phyloP scores from a whole-genome alignment of 2,329 filamentous ascomycete species.

The Fusarium xyrophilum region DNA sequence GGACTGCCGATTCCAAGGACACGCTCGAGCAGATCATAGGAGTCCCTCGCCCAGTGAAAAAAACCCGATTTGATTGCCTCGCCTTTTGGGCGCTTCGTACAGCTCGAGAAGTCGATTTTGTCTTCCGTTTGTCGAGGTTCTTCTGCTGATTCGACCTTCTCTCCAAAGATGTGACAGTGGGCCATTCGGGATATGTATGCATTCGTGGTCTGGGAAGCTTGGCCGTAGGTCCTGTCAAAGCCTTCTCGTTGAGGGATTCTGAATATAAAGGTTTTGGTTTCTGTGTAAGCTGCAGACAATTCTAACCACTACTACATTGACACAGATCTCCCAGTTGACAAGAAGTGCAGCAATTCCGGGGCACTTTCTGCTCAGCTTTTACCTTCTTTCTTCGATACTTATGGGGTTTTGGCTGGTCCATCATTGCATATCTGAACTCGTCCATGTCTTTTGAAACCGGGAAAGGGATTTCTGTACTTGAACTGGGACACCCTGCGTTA shows the following conservation, averaged over 20 bases:
- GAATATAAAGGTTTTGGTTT: slow-evolving; percentile 15
- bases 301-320: slow-evolving; percentile 32
- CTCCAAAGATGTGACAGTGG: not conserved
- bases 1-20: not conserved
- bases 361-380: slow-evolving; percentile 6
- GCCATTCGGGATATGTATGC: slow-evolving; percentile 28
- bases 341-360: slow-evolving; percentile 37
- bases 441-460: slow-evolving; percentile 41
- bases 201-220: slow-evolving; percentile 13
- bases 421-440: slow-evolving; percentile 46
- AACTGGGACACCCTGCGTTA: slow-evolving; percentile 35
- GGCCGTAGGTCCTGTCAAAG: slow-evolving; percentile 14
- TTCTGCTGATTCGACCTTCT: not conserved
- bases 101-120: not conserved
- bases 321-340: slow-evolving; percentile 41
- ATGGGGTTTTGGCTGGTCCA: slow-evolving; percentile 41
- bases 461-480: slow-evolving; percentile 45
- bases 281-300: slow-evolving; percentile 30
- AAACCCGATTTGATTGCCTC: slow-evolving; percentile 3
- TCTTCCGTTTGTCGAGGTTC: not conserved
- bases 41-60: slow-evolving; percentile 20
- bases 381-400: slow-evolving; percentile 34
- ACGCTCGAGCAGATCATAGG: not conserved
- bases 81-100: not conserved
- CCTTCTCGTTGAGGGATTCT: not conserved